Conservation (phyloP, 192 early-diverging fungal species). For the Nowakowskiella sp. region DNA sequence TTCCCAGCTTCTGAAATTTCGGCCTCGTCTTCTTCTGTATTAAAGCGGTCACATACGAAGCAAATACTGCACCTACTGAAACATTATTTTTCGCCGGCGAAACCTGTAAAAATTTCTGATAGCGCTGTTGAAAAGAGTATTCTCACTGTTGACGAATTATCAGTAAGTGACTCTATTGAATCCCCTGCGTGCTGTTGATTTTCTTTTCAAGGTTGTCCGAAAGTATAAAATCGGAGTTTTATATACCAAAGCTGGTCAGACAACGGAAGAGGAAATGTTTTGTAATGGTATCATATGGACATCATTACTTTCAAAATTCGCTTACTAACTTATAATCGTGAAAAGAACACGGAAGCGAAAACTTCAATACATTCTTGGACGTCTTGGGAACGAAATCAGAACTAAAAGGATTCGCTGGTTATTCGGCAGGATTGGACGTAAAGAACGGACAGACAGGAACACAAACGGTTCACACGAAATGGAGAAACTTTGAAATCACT, state of each 20-base stretch:
- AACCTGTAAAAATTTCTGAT: too few species aligned
- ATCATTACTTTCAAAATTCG: background rate
- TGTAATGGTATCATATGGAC: constrained; percentile 26
- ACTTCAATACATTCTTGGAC: constrained; percentile 27
- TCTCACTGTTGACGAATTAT: too few species aligned
- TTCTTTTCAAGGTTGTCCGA: too few species aligned
- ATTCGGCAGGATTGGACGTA: constrained; percentile 33
- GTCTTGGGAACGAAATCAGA: constrained; percentile 21
- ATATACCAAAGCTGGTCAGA: constrained; percentile 24
- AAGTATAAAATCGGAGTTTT: constrained; percentile 34
- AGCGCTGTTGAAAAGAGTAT: too few species aligned
- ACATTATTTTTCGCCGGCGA: too few species aligned
- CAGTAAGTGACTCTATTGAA: too few species aligned
- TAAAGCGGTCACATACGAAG: too few species aligned
- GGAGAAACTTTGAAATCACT: constrained; percentile 33
- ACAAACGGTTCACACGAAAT: constrained; percentile 22
- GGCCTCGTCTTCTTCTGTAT: too few species aligned
- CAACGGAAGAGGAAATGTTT: constrained; percentile 35
- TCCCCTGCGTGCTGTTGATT: too few species aligned
- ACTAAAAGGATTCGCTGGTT: constrained; percentile 30
- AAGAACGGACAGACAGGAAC: constrained; percentile 27
- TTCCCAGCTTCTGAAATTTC: background rate
- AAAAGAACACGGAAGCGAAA: constrained; percentile 24
- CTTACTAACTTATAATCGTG: background rate
- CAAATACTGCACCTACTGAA: too few species aligned